A percentile compares a stretch with the other conserved stretches of the same genome.
Conservation (phyloP, 2,329 filamentous ascomycete species). For the Cladosporium sp. region DNA sequence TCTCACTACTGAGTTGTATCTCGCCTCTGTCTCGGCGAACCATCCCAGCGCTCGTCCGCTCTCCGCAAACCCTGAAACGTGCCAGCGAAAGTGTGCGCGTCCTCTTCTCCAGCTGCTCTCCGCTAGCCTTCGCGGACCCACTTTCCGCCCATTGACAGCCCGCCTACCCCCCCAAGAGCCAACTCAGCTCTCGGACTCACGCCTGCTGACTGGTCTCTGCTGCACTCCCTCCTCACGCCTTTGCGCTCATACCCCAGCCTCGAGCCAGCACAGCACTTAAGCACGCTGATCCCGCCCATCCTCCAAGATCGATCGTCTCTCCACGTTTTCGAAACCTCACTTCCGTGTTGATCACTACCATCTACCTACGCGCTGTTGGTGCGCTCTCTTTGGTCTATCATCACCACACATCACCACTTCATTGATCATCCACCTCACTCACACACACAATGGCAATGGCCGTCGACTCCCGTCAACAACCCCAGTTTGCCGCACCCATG, state of each 20-base stretch:
- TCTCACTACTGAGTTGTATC: conserved; percentile 33
- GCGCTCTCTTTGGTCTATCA: conserved; percentile 13
- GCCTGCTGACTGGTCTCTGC: conserved; percentile 18
- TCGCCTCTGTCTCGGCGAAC: conserved; percentile 54
- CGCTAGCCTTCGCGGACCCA: conserved; percentile 30
- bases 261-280: conserved; percentile 36
- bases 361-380: conserved; percentile 10
- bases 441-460: conserved; percentile 78
- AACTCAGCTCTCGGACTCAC: conserved; percentile 26
- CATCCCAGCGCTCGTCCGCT: conserved; percentile 2
- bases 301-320: conserved; percentile 46
- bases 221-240: conserved; percentile 20
- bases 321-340: conserved; percentile 45
- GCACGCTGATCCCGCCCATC: conserved; percentile 53
- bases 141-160: conserved; percentile 29
- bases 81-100: conserved; percentile 13
- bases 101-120: conserved; percentile 17
- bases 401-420: conserved; percentile 21
- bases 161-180: conserved; percentile 23
- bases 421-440: conserved; percentile 27
- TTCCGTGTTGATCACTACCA: conserved; percentile 30
- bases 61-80: conserved; percentile 18
- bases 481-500: conserved; percentile 67
- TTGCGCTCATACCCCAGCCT: conserved; percentile 29
- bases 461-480: conserved; percentile 82